Percentiles rank a stretch among this genome's conserved stretches.
Evolutionary conservation across 2,329 filamentous ascomycete genomes (phyloP).

Genomic region (Epichloe festucae): DNA sequence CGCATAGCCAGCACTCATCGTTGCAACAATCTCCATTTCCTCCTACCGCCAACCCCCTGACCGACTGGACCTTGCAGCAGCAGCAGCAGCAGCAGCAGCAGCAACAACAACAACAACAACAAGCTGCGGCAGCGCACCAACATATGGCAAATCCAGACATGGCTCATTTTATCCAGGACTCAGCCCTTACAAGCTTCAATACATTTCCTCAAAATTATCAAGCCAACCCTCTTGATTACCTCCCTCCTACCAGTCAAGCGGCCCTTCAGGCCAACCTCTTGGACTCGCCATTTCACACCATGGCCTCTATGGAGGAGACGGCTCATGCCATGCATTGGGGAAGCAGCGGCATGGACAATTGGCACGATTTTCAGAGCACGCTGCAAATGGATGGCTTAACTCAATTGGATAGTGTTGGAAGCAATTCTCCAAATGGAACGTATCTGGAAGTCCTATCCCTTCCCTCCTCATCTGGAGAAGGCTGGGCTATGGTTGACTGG

Average conservation of each 20-base stretch:
- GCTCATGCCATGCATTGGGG: conserved; percentile 47
- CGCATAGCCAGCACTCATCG: conserved; percentile 35
- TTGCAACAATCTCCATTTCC: conserved; percentile 43
- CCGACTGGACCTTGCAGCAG: conserved; percentile 50
- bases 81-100: conserved; percentile 33
- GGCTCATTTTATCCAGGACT: conserved; percentile 43
- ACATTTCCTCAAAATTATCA: conserved; percentile 39
- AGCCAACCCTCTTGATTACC: conserved; percentile 45
- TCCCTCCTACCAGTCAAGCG: conserved; percentile 48
- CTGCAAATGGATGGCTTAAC: conserved; percentile 38
- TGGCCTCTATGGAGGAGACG: conserved; percentile 43
- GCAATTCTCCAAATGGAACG: conserved; percentile 33
- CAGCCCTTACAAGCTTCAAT: conserved; percentile 42
- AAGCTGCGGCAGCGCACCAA: conserved; percentile 21
- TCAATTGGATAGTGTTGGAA: conserved; percentile 29
- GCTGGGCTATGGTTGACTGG: conserved; percentile 73
- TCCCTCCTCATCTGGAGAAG: conserved; percentile 68
- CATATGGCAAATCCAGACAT: conserved; percentile 33
- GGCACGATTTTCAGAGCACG: conserved; percentile 62
- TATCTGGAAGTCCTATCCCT: conserved; percentile 80
- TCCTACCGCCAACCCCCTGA: conserved; percentile 36
- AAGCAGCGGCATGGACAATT: conserved; percentile 52
- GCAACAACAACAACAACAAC: conserved; percentile 29
- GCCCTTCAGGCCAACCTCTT: conserved; percentile 50
- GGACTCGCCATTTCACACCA: conserved; percentile 47